Evolutionary conservation across 2,329 filamentous ascomycete genomes (phyloP).

Genomic region (Fusarium sp.): DNA sequence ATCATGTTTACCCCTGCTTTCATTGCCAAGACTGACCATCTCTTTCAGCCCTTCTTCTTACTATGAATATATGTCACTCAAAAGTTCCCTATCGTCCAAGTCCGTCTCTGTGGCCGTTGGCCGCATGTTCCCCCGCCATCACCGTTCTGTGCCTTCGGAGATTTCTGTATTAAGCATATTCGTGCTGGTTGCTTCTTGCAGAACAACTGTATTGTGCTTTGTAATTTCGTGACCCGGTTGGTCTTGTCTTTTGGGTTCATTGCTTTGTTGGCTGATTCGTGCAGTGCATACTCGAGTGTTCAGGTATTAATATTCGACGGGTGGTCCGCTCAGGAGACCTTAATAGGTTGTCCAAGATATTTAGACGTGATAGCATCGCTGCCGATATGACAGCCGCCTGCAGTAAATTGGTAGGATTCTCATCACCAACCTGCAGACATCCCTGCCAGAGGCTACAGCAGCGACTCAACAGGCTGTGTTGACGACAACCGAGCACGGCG

Average conservation of each 20-base stretch:
- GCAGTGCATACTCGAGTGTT: not conserved
- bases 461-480: not conserved
- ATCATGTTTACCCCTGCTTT: slow-evolving; percentile 2
- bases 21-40: slow-evolving; percentile 8
- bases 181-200: not conserved
- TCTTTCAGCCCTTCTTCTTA: slow-evolving; percentile 4
- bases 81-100: slow-evolving; percentile 5
- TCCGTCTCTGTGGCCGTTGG: not conserved
- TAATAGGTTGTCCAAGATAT: not conserved
- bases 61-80: slow-evolving; percentile 1
- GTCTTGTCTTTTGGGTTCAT: slow-evolving; percentile 67
- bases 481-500: not conserved
- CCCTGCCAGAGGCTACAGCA: not conserved
- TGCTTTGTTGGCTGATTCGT: slow-evolving; percentile 51
- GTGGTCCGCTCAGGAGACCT: not conserved
- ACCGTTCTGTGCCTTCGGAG: not conserved
- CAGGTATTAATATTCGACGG: not conserved
- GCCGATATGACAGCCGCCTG: not conserved
- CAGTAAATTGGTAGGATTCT: not conserved
- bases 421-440: not conserved
- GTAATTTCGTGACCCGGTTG: not conserved
- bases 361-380: not conserved
- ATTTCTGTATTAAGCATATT: slow-evolving; percentile 3
- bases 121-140: not conserved
- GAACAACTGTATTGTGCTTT: not conserved